Evolutionary conservation across 2,329 filamentous ascomycete species (phyloP), one percentile per base, ranked within the genome.

Genomic region (Amauroascus verrucosus): DNA sequence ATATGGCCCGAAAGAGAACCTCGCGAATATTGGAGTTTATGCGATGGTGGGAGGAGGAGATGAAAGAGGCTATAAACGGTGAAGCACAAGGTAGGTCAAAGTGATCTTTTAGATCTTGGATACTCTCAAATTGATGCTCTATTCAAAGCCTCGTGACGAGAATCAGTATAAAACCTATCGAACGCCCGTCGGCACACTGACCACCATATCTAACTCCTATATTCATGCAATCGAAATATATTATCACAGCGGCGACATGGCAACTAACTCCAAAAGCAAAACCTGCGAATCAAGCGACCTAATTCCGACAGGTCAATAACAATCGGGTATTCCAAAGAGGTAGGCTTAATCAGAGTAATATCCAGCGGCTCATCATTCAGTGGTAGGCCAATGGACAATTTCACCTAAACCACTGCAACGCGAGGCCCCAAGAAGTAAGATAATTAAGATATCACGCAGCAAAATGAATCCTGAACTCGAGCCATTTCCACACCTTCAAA

Each of bases 11-110:
- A 22, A 71, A 72, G 56, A 65, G 78, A 54, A 76, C 76, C 16
- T 66, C 72, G 58, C 67, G 78, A 51, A 57, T 81, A 49, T 65
- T 61, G 53, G 61, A 72, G 30, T 81, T 81, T 61, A 66, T 70
- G 55, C 59, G 63, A 1, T 81, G 78, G 77, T 81, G 77, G 78
- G 66, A 73, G 33, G 74, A 78, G 43, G 77, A 80, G 61, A 69
- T 49, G 18, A 32, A 26, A 14, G 45, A 45, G 6, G 16, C 38
- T 26, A 16, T 38, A 14, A n/a, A 38, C n/a, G 14, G 11, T 28
- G 9, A 9, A 22, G 22, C 37, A 41, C 13, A 35, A 50, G 35
- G 38, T 40, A 43, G 28, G 45, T 37, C 30, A 7, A 35, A 35
- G 6, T 26, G 45, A 13, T 22, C 18, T 47, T 14, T 3, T 14